phyloP scores from a whole-genome alignment of 441 rosid genomes.

The Theobroma grandiflorum region DNA sequence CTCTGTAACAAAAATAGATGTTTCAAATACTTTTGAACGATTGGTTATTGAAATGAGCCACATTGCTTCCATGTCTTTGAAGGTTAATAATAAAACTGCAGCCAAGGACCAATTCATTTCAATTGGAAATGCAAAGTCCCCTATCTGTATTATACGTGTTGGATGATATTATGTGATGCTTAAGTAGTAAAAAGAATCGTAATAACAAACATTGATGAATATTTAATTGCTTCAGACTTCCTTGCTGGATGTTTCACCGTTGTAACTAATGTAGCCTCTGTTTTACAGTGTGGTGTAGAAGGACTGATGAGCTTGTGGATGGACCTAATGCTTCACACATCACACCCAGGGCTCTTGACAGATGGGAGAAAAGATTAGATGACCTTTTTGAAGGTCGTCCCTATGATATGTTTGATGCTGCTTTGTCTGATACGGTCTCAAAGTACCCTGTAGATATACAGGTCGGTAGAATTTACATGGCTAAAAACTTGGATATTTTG shows the following conservation, averaged over 20 bases:
- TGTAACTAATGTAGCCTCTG: background rate
- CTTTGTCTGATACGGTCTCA: conserved; percentile 50
- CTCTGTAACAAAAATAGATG: background rate
- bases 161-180: background rate
- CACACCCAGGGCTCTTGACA: conserved; percentile 55
- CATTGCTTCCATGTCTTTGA: background rate
- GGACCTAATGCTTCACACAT: conserved; percentile 59
- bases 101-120: background rate
- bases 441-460: conserved; percentile 56
- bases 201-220: background rate
- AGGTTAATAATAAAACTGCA: background rate
- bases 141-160: background rate
- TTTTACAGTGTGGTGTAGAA: conserved; percentile 56
- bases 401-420: conserved; percentile 54
- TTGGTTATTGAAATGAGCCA: background rate
- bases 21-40: background rate
- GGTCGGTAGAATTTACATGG: conserved; percentile 27
- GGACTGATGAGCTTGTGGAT: conserved; percentile 63
- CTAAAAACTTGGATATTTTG: background rate
- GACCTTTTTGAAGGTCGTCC: conserved; percentile 53
- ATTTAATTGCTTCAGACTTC: background rate
- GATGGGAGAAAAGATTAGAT: conserved; percentile 49
- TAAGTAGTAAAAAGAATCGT: background rate
- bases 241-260: conserved; percentile 1
- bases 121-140: background rate